phyloP scores from a whole-genome alignment of 257 asterid species.

The Solanum piurae region DNA sequence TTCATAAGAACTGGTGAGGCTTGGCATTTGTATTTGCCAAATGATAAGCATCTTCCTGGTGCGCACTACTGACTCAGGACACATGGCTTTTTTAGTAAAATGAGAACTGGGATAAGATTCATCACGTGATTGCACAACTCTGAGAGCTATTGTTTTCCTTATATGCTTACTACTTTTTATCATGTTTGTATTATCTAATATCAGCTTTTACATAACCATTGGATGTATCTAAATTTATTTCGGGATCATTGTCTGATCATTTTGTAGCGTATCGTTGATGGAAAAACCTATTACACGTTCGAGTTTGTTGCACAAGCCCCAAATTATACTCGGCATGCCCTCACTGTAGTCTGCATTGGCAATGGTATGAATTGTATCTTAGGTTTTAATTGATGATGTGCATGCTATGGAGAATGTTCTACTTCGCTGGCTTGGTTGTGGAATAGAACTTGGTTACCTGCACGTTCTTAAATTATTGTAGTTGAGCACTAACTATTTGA shows the following conservation, averaged over 20 bases:
- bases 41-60: neutral
- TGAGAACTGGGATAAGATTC: neutral
- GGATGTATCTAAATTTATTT: neutral
- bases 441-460: neutral
- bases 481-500: neutral
- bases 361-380: constrained; percentile 37
- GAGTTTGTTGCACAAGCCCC: constrained; percentile 79
- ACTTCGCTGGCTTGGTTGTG: neutral
- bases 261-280: constrained; percentile 64
- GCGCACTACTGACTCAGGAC: neutral
- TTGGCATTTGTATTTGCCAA: neutral
- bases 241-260: constrained; percentile 1
- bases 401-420: neutral
- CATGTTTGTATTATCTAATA: neutral
- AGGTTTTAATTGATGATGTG: neutral
- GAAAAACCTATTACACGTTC: constrained; percentile 61
- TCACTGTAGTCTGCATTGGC: constrained; percentile 60
- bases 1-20: neutral
- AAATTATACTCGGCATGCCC: constrained; percentile 85
- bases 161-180: neutral
- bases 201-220: neutral
- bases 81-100: neutral
- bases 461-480: neutral
- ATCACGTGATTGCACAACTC: neutral
- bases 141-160: neutral